Conservation (phyloP, 441 rosid species). For the Aleurites moluccanus region DNA sequence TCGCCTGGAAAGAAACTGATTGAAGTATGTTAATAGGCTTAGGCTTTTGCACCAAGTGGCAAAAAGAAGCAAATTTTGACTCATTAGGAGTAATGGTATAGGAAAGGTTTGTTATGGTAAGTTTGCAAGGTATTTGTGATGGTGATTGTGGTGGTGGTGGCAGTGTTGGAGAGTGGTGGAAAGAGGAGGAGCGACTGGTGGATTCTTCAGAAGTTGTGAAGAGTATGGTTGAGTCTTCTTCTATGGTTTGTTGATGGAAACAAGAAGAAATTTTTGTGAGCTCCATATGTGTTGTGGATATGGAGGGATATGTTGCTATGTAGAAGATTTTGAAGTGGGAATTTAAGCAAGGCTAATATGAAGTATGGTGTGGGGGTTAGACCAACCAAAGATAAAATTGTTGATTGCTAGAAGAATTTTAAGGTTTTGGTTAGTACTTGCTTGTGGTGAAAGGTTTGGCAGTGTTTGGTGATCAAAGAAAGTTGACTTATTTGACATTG, state of each 20-base stretch:
- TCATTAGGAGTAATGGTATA: slow-evolving; percentile 43
- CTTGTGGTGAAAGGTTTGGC: slow-evolving; percentile 38
- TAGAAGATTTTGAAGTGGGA: slow-evolving; percentile 1
- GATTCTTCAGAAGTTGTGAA: slow-evolving; percentile 69
- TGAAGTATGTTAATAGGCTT: slow-evolving; percentile 54
- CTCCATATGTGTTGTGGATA: not conserved
- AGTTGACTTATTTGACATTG: slow-evolving; percentile 20
- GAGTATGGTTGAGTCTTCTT: slow-evolving; percentile 65
- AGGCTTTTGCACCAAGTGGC: slow-evolving; percentile 34
- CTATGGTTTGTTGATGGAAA: slow-evolving; percentile 43
- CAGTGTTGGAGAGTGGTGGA: slow-evolving; percentile 37
- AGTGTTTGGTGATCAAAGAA: slow-evolving; percentile 41
- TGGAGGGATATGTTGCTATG: not conserved
- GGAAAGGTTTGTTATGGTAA: slow-evolving; percentile 60
- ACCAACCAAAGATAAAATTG: slow-evolving; percentile 33
- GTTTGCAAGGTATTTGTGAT: slow-evolving; percentile 27
- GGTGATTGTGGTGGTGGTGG: slow-evolving; percentile 20
- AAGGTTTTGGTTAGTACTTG: not conserved
- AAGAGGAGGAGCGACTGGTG: slow-evolving; percentile 61
- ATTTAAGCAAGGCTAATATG: not conserved
- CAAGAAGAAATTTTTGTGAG: slow-evolving; percentile 32
- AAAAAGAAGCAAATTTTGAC: slow-evolving; percentile 32
- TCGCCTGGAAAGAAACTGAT: slow-evolving; percentile 63
- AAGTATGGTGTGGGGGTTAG: slow-evolving; percentile 37
- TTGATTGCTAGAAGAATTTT: not conserved